These are phyloP conservation scores for Penicillium daleae DNA, from an alignment of 495 filamentous ascomycete genomes.

Conservation along the genomic window DNA sequence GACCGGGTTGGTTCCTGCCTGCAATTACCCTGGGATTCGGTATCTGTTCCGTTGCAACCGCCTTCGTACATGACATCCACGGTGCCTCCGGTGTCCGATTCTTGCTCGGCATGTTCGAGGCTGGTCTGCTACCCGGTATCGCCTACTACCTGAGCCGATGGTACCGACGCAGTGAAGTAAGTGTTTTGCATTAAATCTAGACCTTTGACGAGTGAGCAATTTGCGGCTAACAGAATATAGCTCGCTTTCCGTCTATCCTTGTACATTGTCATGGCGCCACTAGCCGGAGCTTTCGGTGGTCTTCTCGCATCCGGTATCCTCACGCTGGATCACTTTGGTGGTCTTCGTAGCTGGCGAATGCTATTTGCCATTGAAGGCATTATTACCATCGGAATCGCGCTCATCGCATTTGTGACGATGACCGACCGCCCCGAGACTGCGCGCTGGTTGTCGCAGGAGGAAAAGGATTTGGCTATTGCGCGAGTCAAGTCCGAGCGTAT, in stretches of 20 bases:
- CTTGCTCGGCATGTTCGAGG: conserved; percentile 66
- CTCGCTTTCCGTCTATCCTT: conserved; percentile 61
- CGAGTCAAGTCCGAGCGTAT: conserved; percentile 68
- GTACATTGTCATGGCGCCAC: conserved; percentile 62
- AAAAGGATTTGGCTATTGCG: conserved; percentile 64
- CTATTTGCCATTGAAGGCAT: conserved; percentile 79
- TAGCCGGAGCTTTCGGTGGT: conserved; percentile 73
- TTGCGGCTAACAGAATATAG: conserved; percentile 5
- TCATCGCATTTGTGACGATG: conserved; percentile 61
- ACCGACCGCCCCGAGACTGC: conserved; percentile 71
- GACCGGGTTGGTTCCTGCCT: conserved; percentile 56
- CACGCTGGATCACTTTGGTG: conserved; percentile 47
- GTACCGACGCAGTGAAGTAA: conserved; percentile 65
- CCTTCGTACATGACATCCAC: conserved; percentile 51
- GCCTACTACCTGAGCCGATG: conserved; percentile 73
- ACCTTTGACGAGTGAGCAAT: neutral
- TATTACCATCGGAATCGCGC: conserved; percentile 62
- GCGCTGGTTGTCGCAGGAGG: conserved; percentile 63
- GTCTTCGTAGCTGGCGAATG: conserved; percentile 64
- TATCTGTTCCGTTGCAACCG: conserved; percentile 50
- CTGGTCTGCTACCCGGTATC: conserved; percentile 73
- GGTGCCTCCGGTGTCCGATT: conserved; percentile 52
- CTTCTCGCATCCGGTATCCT: conserved; percentile 64
- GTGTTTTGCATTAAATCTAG: neutral
- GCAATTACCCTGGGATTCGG: conserved; percentile 51